Percentiles rank a stretch among this genome's conserved stretches.
Conservation (phyloP, 179 eudicot species). For the Vitellaria paradoxa region DNA sequence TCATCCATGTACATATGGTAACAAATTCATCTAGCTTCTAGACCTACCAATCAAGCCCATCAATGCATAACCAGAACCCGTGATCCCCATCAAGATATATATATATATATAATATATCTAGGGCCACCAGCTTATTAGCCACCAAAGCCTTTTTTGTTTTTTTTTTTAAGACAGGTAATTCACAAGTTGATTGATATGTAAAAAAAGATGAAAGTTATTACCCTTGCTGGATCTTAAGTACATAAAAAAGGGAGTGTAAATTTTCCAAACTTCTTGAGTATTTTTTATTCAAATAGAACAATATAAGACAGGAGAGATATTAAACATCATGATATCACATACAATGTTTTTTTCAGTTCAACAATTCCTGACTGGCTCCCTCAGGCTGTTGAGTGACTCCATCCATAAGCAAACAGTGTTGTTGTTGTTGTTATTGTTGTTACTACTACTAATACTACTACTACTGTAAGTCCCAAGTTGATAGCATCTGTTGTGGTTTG, state of each 20-base stretch:
- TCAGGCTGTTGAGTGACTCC: background rate
- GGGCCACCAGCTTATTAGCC: no score
- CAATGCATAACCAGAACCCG: background rate
- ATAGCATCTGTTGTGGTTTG: no score
- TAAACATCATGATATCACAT: no score
- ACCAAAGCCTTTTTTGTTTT: no score
- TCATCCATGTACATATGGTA: background rate
- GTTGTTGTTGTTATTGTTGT: no score
- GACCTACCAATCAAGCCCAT: background rate
- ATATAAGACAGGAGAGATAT: no score
- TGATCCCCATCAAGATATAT: background rate
- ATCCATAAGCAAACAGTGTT: no score
- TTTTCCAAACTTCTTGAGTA: background rate
- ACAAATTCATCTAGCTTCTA: background rate
- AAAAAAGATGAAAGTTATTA: background rate
- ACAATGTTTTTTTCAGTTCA: background rate
- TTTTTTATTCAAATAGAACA: background rate
- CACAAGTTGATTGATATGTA: no score
- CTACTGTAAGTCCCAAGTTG: no score
- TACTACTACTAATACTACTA: no score
- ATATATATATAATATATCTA: no score
- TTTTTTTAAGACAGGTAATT: no score
- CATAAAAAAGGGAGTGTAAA: background rate
- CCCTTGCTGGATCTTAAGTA: background rate
- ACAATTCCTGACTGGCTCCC: background rate